A percentile compares a stretch with the other conserved stretches of the same genome.
phyloP scores from a whole-genome alignment of 768 basidiomycete species.

The Sporobolomyces pararoseus region DNA sequence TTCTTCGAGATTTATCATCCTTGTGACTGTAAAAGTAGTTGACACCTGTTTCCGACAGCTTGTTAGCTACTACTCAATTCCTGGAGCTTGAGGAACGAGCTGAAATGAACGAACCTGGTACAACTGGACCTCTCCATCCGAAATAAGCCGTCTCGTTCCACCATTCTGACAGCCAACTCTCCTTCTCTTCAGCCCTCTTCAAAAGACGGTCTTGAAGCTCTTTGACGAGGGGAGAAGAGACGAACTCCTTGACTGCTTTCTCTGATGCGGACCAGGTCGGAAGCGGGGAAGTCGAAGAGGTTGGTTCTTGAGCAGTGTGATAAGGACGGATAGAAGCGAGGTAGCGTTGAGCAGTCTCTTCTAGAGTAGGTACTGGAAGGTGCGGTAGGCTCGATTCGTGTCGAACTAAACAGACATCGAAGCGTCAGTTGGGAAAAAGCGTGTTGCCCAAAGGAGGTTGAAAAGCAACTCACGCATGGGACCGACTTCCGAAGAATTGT shows the following conservation, averaged over 20 bases:
- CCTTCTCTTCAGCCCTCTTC: slow-evolving; percentile 60
- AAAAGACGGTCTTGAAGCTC: slow-evolving; percentile 75
- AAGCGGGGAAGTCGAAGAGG: slow-evolving; percentile 22
- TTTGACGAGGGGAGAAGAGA: slow-evolving; percentile 63
- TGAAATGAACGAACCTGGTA: slow-evolving; percentile 32
- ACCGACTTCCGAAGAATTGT: slow-evolving; percentile 9
- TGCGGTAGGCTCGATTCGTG: slow-evolving; percentile 47
- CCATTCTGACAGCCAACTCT: slow-evolving; percentile 94
- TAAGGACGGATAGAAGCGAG: slow-evolving; percentile 78
- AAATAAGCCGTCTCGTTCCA: slow-evolving; percentile 75
- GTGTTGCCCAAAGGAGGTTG: not conserved
- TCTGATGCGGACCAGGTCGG: slow-evolving; percentile 29
- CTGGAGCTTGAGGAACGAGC: not conserved
- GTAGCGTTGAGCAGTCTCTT: slow-evolving; percentile 81
- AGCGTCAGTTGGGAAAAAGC: not conserved
- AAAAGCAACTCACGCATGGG: slow-evolving; percentile 23
- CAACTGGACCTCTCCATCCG: slow-evolving; percentile 41
- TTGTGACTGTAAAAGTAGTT: slow-evolving; percentile 93
- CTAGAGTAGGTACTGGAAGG: slow-evolving; percentile 78
- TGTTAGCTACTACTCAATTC: not conserved
- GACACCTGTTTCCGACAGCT: slow-evolving; percentile 59
- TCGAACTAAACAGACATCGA: slow-evolving; percentile 15
- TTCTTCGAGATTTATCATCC: slow-evolving; percentile 40
- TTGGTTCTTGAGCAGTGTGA: slow-evolving; percentile 54
- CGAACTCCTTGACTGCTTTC: slow-evolving; percentile 62